Percentiles rank a stretch among this genome's conserved stretches.
Evolutionary conservation across 768 basidiomycete species (phyloP).

Genomic region (Galerina sulciceps): DNA sequence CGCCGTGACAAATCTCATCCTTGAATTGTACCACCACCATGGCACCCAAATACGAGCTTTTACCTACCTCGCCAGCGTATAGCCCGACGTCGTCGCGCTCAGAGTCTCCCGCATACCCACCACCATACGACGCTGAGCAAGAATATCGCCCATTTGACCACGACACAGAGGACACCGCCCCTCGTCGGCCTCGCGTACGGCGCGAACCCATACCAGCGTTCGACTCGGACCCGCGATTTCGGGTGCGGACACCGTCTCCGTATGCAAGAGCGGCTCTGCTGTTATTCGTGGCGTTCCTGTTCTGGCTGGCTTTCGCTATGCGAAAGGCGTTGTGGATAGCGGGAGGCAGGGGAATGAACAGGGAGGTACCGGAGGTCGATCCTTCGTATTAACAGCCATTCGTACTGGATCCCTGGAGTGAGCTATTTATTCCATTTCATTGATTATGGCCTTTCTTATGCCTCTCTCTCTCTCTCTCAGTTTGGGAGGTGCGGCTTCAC

Average conservation of each 20-base stretch:
- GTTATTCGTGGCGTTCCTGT: slow-evolving; percentile 40
- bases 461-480: too few relatives aligned
- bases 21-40: slow-evolving; percentile 6
- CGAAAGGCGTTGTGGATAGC: slow-evolving; percentile 30
- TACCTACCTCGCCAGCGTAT: slow-evolving; percentile 13
- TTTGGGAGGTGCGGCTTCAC: too few relatives aligned
- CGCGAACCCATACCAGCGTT: slow-evolving; percentile 25
- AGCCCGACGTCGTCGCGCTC: slow-evolving; percentile 18
- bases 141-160: slow-evolving; percentile 8
- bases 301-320: slow-evolving; percentile 41
- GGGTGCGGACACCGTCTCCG: slow-evolving; percentile 50
- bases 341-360: slow-evolving; percentile 21
- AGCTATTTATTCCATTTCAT: too few relatives aligned
- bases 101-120: slow-evolving; percentile 18
- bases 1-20: too few relatives aligned
- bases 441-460: too few relatives aligned
- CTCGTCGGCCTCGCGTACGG: slow-evolving; percentile 14
- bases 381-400: slow-evolving; percentile 24
- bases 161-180: slow-evolving; percentile 24
- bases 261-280: slow-evolving; percentile 57
- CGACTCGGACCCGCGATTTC: slow-evolving; percentile 48
- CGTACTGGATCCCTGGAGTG: too few relatives aligned
- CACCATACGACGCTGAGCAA: slow-evolving; percentile 18
- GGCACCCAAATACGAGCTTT: slow-evolving; percentile 23
- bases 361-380: slow-evolving; percentile 18